Evolutionary conservation across 2,329 filamentous ascomycete genomes (phyloP).

Genomic region (Xylaria polymorpha): DNA sequence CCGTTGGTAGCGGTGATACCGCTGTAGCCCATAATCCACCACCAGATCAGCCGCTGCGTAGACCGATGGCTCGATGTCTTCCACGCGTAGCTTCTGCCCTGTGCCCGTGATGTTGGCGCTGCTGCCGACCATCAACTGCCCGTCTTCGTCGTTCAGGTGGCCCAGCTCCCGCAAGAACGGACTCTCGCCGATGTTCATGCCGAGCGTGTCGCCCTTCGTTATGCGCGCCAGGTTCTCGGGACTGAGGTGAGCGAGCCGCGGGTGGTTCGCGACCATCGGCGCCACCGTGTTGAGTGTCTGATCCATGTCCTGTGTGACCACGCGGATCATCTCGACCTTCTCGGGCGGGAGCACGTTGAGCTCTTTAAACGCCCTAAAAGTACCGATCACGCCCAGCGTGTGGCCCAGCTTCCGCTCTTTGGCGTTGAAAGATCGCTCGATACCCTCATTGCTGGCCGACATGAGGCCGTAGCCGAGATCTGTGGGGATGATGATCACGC

Average conservation of each 20-base stretch:
- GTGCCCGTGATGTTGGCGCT: conserved; percentile 34
- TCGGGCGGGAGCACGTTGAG: conserved; percentile 26
- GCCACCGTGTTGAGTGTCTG: conserved; percentile 31
- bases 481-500: conserved; percentile 32
- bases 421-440: conserved; percentile 33
- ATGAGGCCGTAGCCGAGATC: conserved; percentile 35
- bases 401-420: conserved; percentile 32
- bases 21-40: conserved; percentile 34
- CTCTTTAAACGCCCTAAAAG: conserved; percentile 18
- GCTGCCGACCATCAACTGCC: conserved; percentile 33
- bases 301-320: conserved; percentile 29
- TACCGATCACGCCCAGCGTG: conserved; percentile 35
- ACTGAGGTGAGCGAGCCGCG: conserved; percentile 24
- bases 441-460: conserved; percentile 30
- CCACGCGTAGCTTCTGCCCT: conserved; percentile 36
- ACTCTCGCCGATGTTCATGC: conserved; percentile 33
- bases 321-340: conserved; percentile 33
- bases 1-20: conserved; percentile 34
- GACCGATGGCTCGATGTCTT: conserved; percentile 31
- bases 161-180: conserved; percentile 33
- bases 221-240: conserved; percentile 23
- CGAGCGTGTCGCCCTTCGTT: conserved; percentile 30
- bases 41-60: conserved; percentile 28
- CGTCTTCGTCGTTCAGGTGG: conserved; percentile 35
- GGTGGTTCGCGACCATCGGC: conserved; percentile 19